phyloP scores from a whole-genome alignment of 2,329 filamentous ascomycete species.

The Massarina eburnea region DNA sequence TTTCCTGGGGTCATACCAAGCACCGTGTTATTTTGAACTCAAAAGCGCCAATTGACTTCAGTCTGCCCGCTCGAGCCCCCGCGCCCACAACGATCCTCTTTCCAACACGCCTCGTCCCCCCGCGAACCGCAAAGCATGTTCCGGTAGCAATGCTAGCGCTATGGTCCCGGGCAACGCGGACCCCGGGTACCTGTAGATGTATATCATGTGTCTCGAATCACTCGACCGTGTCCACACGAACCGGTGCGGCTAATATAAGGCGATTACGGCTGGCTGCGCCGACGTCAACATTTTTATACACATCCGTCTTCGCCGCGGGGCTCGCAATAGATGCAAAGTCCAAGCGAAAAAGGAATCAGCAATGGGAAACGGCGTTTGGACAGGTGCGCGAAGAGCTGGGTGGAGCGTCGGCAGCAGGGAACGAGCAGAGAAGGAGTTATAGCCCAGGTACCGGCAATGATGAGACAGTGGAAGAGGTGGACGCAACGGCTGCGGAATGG shows the following conservation, averaged over 20 bases:
- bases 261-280: conserved; percentile 57
- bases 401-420: neutral
- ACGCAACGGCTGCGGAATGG: conserved; percentile 25
- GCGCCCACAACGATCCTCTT: conserved; percentile 3
- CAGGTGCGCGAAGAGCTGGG: conserved; percentile 48
- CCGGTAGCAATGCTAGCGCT: conserved; percentile 64
- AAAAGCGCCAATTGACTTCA: conserved; percentile 4
- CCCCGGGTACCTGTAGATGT: conserved; percentile 63
- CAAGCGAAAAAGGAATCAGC: conserved; percentile 60
- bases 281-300: conserved; percentile 66
- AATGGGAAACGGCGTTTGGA: conserved; percentile 64
- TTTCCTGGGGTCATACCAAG: neutral
- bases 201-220: conserved; percentile 59
- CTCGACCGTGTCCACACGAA: conserved; percentile 53
- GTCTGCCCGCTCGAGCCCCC: conserved; percentile 4
- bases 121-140: conserved; percentile 28
- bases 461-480: conserved; percentile 15
- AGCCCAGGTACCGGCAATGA: conserved; percentile 3
- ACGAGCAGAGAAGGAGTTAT: neutral
- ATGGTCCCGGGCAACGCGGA: conserved; percentile 67
- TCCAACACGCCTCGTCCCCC: conserved; percentile 3
- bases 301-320: conserved; percentile 66
- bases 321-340: conserved; percentile 62
- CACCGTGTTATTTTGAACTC: neutral
- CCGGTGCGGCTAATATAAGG: conserved; percentile 53